phyloP scores from a whole-genome alignment of 805 yeast species.

The Candida coleopterorum region DNA sequence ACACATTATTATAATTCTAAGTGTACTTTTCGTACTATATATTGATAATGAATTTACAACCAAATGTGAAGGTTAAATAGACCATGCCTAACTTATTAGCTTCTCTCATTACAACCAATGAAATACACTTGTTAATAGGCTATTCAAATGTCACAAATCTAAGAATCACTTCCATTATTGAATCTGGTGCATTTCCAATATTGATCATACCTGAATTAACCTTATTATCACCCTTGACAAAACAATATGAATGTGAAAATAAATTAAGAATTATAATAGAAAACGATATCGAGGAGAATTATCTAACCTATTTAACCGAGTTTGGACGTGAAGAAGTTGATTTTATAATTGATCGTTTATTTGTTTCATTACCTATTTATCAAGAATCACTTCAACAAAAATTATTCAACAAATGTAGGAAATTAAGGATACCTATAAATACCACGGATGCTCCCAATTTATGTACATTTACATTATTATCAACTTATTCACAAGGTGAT shows the following conservation, averaged over 20 bases:
- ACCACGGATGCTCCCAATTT: conserved; percentile 67
- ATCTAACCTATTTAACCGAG: conserved; percentile 39
- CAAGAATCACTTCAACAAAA: conserved; percentile 25
- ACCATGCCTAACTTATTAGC: conserved; percentile 24
- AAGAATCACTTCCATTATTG: conserved; percentile 45
- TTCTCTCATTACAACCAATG: conserved; percentile 44
- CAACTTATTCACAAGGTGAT: conserved; percentile 65
- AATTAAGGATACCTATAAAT: conserved; percentile 75
- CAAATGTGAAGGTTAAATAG: no score
- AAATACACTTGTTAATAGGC: conserved; percentile 57
- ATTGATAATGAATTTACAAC: neutral
- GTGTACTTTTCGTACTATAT: neutral
- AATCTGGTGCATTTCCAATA: conserved; percentile 51
- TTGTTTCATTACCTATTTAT: conserved; percentile 45
- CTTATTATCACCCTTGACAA: conserved; percentile 20
- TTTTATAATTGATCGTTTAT: conserved; percentile 68
- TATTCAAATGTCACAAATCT: conserved; percentile 40
- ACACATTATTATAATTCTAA: conserved; percentile 5
- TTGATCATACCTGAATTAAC: conserved; percentile 35
- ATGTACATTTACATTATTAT: conserved; percentile 72
- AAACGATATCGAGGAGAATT: neutral
- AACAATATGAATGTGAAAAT: conserved; percentile 19
- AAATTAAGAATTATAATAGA: conserved; percentile 20
- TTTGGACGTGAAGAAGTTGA: conserved; percentile 63
- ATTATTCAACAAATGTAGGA: conserved; percentile 49